Base-by-base conservation (phyloP, 2,329 filamentous ascomycete species). In the Fusarium odoratissimum region DNA sequence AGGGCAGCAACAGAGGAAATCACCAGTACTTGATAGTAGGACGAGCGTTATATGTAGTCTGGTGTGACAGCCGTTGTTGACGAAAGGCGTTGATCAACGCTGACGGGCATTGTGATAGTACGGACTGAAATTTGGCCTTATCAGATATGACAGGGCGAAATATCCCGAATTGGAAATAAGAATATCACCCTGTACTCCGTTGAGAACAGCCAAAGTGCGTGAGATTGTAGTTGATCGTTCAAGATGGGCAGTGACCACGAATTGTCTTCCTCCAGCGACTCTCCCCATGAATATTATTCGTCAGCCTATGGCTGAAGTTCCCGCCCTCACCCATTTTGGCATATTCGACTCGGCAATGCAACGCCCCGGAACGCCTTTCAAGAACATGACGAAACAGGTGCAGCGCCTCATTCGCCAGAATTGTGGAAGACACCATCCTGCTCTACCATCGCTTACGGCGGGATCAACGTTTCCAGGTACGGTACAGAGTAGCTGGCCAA, bases 381-480 rank as follows among this genome's bases (percentile, higher is more conserved):
- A 60, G 37, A 64, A 68, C 61, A 75, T 76, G 75, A 76, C 71
- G 64, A 67, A 69, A 66, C 57, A 65, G 54, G 46, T 71, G 58
- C 62, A 51, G 67, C 56, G 45, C 59, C 59, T 60, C 46, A 62
- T 48, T 67, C 40, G 45, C 52, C 67, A 40, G 42, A 57, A 51
- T 67, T 65, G 37, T 52, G 28, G 35, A 49, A 31, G 49, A 49
- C 58, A 64, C 35, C 51, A 57, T 38, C 46, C 38, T 42, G 38
- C 48, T 33, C 46, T 63, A 75, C 73, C 61, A 72, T 77, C 75
- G 75, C 75, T 77, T 77, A 77, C 75, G 72, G 75, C 75, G 75
- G 75, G 41, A 72, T 45, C 69, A 57, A 64, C 59, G 65, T 73
- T 75, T 73, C 60, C 63, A 60, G 60, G 66, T 51, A 62, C 66